Evolutionary conservation across 306 rosid species (phyloP).

Genomic region (Ceratonia siliqua): DNA sequence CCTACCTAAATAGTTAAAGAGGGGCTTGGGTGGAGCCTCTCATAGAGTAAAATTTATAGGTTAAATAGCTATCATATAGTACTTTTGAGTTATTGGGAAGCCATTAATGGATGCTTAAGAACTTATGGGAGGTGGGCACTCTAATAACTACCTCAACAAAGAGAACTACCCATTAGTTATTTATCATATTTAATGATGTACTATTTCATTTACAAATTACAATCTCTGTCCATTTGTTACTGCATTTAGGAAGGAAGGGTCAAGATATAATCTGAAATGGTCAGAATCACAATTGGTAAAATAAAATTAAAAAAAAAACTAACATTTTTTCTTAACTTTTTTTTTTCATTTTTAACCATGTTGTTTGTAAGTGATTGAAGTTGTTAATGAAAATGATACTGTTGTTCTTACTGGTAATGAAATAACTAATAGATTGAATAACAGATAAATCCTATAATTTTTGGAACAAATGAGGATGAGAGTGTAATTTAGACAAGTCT

Average conservation of each 20-base stretch:
- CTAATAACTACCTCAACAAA: background rate
- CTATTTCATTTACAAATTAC: background rate
- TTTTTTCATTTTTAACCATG: too few relatives aligned
- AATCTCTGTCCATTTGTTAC: background rate
- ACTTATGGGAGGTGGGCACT: background rate
- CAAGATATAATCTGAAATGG: background rate
- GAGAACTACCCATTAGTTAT: background rate
- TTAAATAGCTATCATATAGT: background rate
- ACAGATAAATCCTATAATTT: too few relatives aligned
- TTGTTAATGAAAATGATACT: too few relatives aligned
- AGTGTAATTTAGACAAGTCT: too few relatives aligned
- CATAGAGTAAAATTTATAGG: background rate
- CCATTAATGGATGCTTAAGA: background rate
- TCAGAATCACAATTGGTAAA: background rate
- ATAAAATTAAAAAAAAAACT: too few relatives aligned
- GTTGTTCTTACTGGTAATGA: too few relatives aligned
- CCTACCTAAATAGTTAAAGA: background rate
- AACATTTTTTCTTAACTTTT: too few relatives aligned
- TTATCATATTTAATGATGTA: background rate
- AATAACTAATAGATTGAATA: too few relatives aligned
- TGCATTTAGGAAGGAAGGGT: background rate
- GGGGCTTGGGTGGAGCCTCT: background rate
- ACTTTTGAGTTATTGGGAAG: slow-evolving; percentile 12
- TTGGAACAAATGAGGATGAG: too few relatives aligned
- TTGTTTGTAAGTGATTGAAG: too few relatives aligned